Base-by-base conservation (phyloP, 345 rosid species). In the Raphanus sativus region DNA sequence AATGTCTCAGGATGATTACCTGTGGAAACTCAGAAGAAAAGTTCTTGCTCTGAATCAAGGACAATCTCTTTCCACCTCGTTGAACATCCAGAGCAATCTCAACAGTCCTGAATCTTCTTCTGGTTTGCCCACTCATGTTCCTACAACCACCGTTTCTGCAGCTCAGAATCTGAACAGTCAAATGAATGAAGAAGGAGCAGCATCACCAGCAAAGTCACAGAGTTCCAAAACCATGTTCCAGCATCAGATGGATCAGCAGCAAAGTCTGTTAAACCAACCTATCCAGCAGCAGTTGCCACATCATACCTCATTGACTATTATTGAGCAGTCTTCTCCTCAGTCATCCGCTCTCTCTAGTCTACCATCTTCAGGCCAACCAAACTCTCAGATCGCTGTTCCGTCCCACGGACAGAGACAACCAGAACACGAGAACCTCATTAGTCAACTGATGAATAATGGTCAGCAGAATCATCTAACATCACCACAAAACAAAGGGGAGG, bases 401-500 rank as follows among this genome's bases (percentile, higher is more conserved):
- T 65, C 67, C 25, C 96, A 87, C 70, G 87, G 82, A 67, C 88
- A 85, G 65, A 62, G 32, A n/a, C 42, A 29, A 36, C 72, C 9
- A 58, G 45, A 66, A 59, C 58, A 10, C 32, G 86, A 77, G n/a
- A 81, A 62, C 73, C 67, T 83, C 58, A 75, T 83, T 72, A 81
- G 81, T 16, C 89, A 88, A 76, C 89, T 77, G 67, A n/a, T 86
- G 63, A 83, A 80, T 81, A 83, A 80, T 81, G 75, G 75, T 48
- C 59, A 83, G 68, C 94, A 82, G 67, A 85, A 73, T 77, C 94
- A 88, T 77, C 79, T 86, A 77, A 81, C 80, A 15, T 80, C 86
- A 16, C 89, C 81, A 71, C 89, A 85, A 69, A 88, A 82, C 80
- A 77, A 61, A 65, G 70, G 82, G 38, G 92, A 86, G 84, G 91